Evolutionary conservation across 805 yeast species (phyloP).

Genomic region (Kodamaea neixiangensis): DNA sequence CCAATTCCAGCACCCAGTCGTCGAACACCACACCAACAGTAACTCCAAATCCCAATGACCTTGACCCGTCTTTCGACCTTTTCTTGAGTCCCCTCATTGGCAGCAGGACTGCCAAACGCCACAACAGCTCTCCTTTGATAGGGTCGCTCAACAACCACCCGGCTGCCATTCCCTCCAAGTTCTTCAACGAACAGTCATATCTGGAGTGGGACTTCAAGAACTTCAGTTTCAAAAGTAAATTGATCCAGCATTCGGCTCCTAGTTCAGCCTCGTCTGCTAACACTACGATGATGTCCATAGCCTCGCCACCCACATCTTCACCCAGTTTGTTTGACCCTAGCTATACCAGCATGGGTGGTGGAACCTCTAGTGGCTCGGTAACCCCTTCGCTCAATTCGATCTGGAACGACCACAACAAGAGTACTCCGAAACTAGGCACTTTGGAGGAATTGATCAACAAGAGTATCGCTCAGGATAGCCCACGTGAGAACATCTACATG

Average conservation of each 20-base stretch:
- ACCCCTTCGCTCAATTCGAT: slow-evolving; percentile 14
- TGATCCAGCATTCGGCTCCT: slow-evolving; percentile 1
- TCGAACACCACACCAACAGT: slow-evolving; percentile 2
- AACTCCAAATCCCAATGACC: neutral
- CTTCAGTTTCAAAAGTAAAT: slow-evolving; percentile 5
- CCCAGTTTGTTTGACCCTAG: slow-evolving; percentile 2
- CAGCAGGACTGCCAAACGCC: slow-evolving; percentile 12
- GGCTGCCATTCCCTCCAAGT: slow-evolving; percentile 2
- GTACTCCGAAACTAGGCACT: slow-evolving; percentile 4
- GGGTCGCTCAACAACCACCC: slow-evolving; percentile 11
- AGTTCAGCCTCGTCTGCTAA: slow-evolving; percentile 3
- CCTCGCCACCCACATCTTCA: slow-evolving; percentile 9
- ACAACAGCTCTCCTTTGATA: slow-evolving; percentile 19
- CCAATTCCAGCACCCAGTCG: slow-evolving; percentile 9
- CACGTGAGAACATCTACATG: slow-evolving; percentile 16
- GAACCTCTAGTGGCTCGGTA: slow-evolving; percentile 9
- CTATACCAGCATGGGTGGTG: neutral
- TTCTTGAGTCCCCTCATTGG: slow-evolving; percentile 7
- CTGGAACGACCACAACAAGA: slow-evolving; percentile 12
- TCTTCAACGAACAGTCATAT: neutral
- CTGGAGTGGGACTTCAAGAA: slow-evolving; percentile 8
- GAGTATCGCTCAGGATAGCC: neutral
- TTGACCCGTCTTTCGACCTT: slow-evolving; percentile 2
- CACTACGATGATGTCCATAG: slow-evolving; percentile 1
- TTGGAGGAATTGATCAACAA: slow-evolving; percentile 7